Conservation (phyloP, 331 rosid genomes). For the Saraca asoca region DNA sequence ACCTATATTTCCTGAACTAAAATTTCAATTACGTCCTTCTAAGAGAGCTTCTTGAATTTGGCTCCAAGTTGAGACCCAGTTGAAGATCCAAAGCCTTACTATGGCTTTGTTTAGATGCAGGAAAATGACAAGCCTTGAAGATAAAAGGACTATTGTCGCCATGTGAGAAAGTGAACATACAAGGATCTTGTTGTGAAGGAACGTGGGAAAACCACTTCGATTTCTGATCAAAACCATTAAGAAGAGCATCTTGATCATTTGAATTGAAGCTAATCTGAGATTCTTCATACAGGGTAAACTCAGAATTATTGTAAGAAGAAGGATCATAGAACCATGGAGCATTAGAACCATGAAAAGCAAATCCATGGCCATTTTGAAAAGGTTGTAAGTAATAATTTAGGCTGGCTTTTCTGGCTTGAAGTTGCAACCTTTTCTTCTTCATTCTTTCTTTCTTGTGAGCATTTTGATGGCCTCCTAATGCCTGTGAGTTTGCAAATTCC, state of each 20-base stretch:
- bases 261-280: constrained; percentile 72
- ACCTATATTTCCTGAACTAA: constrained; percentile 8
- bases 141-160: constrained; percentile 39
- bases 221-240: constrained; percentile 34
- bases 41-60: constrained; percentile 48
- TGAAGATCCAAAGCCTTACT: constrained; percentile 73
- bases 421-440: constrained; percentile 91
- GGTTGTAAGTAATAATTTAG: constrained; percentile 70
- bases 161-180: constrained; percentile 60
- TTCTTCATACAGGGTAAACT: constrained; percentile 48
- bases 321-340: constrained; percentile 70
- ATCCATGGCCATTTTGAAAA: constrained; percentile 45
- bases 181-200: constrained; percentile 41
- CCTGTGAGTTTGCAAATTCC: constrained; percentile 91
- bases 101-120: constrained; percentile 55
- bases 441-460: constrained; percentile 95
- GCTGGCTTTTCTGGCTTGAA: constrained; percentile 82
- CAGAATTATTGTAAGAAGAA: constrained; percentile 46
- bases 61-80: constrained; percentile 55
- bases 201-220: constrained; percentile 47
- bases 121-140: constrained; percentile 47
- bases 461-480: constrained; percentile 95
- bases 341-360: constrained; percentile 36
- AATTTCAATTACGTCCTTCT: constrained; percentile 40
- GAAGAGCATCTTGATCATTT: constrained; percentile 36